Percentiles rank a stretch among this genome's conserved stretches.
phyloP scores from a whole-genome alignment of 192 early-diverging fungal genomes.

The Linnemannia zychae region DNA sequence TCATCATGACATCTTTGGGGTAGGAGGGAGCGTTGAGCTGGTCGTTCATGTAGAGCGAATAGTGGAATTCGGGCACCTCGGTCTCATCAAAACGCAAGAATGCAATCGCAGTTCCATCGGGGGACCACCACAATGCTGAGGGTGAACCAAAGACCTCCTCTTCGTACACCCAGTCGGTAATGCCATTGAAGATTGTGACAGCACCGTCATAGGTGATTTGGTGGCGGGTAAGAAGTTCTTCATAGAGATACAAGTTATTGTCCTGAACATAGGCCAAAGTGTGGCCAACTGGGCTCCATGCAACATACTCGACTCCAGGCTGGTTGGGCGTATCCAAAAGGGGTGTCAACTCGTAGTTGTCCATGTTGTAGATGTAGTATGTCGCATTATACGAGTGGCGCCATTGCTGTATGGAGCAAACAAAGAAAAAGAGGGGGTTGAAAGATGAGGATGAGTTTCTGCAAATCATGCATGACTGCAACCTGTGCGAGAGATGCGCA shows the following conservation, averaged over 20 bases:
- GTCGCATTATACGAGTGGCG: conserved; percentile 87
- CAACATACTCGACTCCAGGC: conserved; percentile 72
- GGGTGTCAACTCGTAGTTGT: conserved; percentile 69
- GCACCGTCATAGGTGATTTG: conserved; percentile 91
- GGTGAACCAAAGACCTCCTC: conserved; percentile 87
- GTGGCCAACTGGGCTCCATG: conserved; percentile 86
- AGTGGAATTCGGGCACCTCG: conserved; percentile 81
- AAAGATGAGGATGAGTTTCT: background rate
- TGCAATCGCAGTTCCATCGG: conserved; percentile 80
- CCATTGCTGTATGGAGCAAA: conserved; percentile 71
- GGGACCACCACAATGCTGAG: conserved; percentile 90
- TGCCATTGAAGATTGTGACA: conserved; percentile 86
- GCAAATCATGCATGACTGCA: background rate
- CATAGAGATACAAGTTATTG: conserved; percentile 88
- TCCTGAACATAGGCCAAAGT: conserved; percentile 86
- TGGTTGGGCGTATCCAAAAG: conserved; percentile 60
- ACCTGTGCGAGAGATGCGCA: background rate
- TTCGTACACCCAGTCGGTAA: conserved; percentile 99
- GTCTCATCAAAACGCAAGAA: conserved; percentile 92
- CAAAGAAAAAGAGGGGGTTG: background rate
- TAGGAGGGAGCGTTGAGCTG: conserved; percentile 67
- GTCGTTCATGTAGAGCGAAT: conserved; percentile 79
- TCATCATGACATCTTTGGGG: conserved; percentile 77
- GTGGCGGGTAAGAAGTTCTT: conserved; percentile 74
- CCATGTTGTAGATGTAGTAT: conserved; percentile 83